A percentile compares a stretch with the other conserved stretches of the same genome.
Evolutionary conservation across 805 yeast species (phyloP).

Genomic region (Yarrowia sp.): DNA sequence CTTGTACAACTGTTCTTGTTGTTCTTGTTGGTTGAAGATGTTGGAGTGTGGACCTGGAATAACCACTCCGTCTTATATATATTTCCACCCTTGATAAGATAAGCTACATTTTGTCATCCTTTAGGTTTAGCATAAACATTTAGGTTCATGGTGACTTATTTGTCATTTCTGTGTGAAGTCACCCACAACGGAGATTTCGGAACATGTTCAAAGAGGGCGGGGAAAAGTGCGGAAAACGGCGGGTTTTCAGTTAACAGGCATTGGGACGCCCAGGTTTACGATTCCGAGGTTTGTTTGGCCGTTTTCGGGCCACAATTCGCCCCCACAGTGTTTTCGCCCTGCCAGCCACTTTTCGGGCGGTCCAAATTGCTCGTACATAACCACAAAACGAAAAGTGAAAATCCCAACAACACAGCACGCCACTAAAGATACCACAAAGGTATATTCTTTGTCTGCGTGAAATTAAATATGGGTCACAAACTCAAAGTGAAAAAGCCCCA

Average conservation of each 20-base stretch:
- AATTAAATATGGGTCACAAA: slow-evolving; percentile 36
- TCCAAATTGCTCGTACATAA: slow-evolving; percentile 39
- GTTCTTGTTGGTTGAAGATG: slow-evolving; percentile 7
- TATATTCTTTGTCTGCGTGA: slow-evolving; percentile 34
- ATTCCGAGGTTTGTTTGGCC: not conserved
- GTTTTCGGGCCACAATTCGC: not conserved
- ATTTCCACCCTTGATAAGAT: slow-evolving; percentile 38
- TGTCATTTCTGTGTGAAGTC: slow-evolving; percentile 28
- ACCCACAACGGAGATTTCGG: slow-evolving; percentile 19
- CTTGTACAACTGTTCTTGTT: not conserved
- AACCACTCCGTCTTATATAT: slow-evolving; percentile 27
- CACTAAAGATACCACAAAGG: slow-evolving; percentile 39
- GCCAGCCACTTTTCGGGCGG: slow-evolving; percentile 39
- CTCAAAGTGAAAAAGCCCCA: slow-evolving; percentile 29
- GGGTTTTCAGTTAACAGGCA: not conserved
- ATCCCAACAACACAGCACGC: slow-evolving; percentile 39
- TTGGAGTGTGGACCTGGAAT: slow-evolving; percentile 2
- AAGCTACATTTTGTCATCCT: slow-evolving; percentile 37
- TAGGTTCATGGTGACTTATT: slow-evolving; percentile 28
- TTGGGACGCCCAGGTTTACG: not conserved
- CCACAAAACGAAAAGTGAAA: slow-evolving; percentile 37
- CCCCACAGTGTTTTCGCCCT: too few species aligned
- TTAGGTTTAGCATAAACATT: slow-evolving; percentile 28
- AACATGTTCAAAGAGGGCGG: not conserved
- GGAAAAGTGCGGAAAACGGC: not conserved